Evolutionary conservation across 768 basidiomycete species (phyloP), one percentile per base, ranked within the genome.

Genomic region (Thelephora ganbajun): DNA sequence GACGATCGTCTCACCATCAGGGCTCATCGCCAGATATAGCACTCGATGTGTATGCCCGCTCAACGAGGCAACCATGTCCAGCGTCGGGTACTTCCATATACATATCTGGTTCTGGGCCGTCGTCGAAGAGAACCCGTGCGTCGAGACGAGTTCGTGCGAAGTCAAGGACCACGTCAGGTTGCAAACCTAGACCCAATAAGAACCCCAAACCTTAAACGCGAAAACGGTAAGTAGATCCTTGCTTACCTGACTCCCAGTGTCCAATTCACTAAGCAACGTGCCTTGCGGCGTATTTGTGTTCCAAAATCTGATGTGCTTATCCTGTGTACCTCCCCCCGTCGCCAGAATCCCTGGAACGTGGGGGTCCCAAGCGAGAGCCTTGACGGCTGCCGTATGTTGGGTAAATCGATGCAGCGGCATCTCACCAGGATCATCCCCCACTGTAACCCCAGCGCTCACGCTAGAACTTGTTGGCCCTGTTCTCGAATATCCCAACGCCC

Each of bases 301-400:
- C 94, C 96, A 99, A 60, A 96, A 97, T 50, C 93, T 71, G 41
- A 99, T 92, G 59, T 92, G 94, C 64, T 93, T 94, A 61, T 98
- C 96, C 56, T 96, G 92, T n/a, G 94, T 99, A 6, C 94, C 96
- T 9, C 94, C 94, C 5, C 96, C 96, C 6, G 87, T 91, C 0
- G 94, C 96, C 33, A 98, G 66, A 2, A 97, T 74, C 1, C 92
- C 91, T 11, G 82, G 70, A 41, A 94, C 73, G 64, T 99, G 96
- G 5, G 94, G 93, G 62, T 91, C 93, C 94, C 96, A 99, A 5
- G 94, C 92, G 23, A 99, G 80, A 5, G 94, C 94, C 58, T 98
- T 98, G 48, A 99, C 94, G 2, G 94, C 94, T 1, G 96, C 94
- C 2, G 83, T 84, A 61, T 99, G 94, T 52, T 99, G 92, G 50